Evolutionary conservation across 306 rosid genomes (phyloP).

Genomic region (Phaseolus lunatus): DNA sequence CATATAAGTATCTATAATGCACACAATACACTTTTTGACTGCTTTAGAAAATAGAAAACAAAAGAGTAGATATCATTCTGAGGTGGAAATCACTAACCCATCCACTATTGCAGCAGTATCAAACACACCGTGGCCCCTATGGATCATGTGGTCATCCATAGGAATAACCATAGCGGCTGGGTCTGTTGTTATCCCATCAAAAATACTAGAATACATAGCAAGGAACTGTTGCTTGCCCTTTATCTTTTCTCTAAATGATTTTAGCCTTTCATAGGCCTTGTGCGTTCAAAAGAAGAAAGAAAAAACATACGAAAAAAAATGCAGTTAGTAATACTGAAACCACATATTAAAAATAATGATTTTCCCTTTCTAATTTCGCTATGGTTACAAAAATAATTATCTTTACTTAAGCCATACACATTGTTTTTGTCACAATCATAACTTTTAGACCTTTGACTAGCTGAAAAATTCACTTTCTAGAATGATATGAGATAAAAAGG

Average conservation of each 20-base stretch:
- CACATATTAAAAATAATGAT: slow-evolving; percentile 1
- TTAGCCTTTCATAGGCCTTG: slow-evolving; percentile 70
- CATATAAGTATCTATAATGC: slow-evolving; percentile 67
- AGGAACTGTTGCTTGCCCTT: slow-evolving; percentile 67
- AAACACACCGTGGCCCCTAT: slow-evolving; percentile 93
- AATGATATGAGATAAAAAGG: too few species aligned
- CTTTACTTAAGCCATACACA: too few species aligned
- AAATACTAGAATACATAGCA: slow-evolving; percentile 92
- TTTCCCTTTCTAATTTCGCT: not conserved
- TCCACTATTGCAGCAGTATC: slow-evolving; percentile 88
- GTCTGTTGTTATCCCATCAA: slow-evolving; percentile 84
- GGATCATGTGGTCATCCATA: slow-evolving; percentile 96
- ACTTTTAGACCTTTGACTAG: not conserved
- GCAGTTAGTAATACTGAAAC: slow-evolving; percentile 9
- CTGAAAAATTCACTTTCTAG: too few species aligned
- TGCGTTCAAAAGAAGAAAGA: slow-evolving; percentile 1
- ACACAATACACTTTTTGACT: slow-evolving; percentile 35
- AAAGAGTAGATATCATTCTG: not conserved
- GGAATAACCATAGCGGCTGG: slow-evolving; percentile 89
- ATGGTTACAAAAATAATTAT: not conserved
- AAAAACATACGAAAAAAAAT: not conserved
- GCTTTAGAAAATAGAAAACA: slow-evolving; percentile 1
- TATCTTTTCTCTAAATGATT: slow-evolving; percentile 57
- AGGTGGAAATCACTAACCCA: slow-evolving; percentile 68
- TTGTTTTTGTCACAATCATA: not conserved